Base-by-base conservation (phyloP, 2,329 filamentous ascomycete genomes). In the Colletotrichum abscissum region DNA sequence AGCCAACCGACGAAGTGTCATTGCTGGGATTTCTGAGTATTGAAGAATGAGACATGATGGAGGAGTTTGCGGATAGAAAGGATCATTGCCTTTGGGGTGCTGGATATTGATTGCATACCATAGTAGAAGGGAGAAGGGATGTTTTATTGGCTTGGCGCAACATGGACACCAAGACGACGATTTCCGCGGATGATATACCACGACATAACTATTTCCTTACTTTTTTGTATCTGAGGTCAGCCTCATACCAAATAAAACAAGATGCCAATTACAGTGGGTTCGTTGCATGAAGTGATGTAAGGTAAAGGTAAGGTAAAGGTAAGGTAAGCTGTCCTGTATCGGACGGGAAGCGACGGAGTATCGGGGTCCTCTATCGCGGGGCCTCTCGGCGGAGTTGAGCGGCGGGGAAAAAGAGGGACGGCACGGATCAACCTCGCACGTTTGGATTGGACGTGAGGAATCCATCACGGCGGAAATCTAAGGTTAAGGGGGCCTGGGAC, bases 1-100 rank as follows among this genome's bases (percentile, higher is more conserved):
- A 19, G 38, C 28, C 26, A 73, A 73, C 1, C 71, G 71, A 30
- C 46, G 67, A 19, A 73, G 71, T 26, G 35, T 71, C 14, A 66
- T 71, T 33, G 60, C 38, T 22, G 67, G 71, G 1, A 67, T 63
- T 4, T 46, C 56, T 12, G 60, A 70, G n/a, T 56, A 62, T n/a
- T 71, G 11, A 33, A 4, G 7, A 38, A 24, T 7, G 14, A 28
- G 14, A 30, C 7, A 7, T 30, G 58, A 28, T 5, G n/a, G 9
- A 6, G 22, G 7, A 8, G 33, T 30, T 9, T 14, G 35, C 16
- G n/a, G 14, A 30, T 24, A 22, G 22, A 19, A 16, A 56, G 22
- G 28, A 14, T n/a, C 4, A n/a, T 42, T 42, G 38, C 38, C 8
- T n/a, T 49, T n/a, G 3, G 42, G 7, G 19, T 49, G 9, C 14